These are phyloP conservation scores for Eucalyptus marginata DNA, from an alignment of 345 rosid genomes.

Conservation along the genomic window DNA sequence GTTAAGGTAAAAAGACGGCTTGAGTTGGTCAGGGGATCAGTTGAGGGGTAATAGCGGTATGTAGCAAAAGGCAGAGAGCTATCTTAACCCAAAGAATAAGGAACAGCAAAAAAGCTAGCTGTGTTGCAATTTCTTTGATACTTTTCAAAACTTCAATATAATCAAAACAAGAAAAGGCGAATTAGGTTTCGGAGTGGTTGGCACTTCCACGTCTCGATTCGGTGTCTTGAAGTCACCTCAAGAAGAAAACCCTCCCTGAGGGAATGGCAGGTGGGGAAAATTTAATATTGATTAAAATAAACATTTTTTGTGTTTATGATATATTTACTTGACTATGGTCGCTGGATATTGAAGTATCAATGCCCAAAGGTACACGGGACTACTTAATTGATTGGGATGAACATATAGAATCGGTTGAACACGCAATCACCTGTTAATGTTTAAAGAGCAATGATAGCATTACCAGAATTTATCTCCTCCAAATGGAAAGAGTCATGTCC, in stretches of 20 bases:
- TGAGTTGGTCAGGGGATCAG: not conserved
- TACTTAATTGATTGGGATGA: not conserved
- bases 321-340: not conserved
- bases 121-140: not conserved
- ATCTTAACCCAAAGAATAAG: not conserved
- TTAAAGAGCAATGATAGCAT: not conserved
- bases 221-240: not conserved
- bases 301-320: not conserved
- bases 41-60: not conserved
- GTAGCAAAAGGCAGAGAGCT: not conserved
- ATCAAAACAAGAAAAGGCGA: not conserved
- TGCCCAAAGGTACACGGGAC: not conserved
- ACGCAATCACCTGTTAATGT: not conserved
- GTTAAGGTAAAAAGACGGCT: not conserved
- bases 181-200: not conserved
- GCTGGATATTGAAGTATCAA: not conserved
- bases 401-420: not conserved
- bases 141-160: not conserved
- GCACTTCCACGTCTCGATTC: not conserved
- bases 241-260: not conserved
- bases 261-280: not conserved
- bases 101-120: not conserved
- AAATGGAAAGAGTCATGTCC: not conserved
- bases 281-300: not conserved
- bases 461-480: not conserved